Evolutionary conservation across 2,329 filamentous ascomycete genomes (phyloP), one percentile per base, ranked within the genome.

Genomic region (Tolypocladium paradoxum): DNA sequence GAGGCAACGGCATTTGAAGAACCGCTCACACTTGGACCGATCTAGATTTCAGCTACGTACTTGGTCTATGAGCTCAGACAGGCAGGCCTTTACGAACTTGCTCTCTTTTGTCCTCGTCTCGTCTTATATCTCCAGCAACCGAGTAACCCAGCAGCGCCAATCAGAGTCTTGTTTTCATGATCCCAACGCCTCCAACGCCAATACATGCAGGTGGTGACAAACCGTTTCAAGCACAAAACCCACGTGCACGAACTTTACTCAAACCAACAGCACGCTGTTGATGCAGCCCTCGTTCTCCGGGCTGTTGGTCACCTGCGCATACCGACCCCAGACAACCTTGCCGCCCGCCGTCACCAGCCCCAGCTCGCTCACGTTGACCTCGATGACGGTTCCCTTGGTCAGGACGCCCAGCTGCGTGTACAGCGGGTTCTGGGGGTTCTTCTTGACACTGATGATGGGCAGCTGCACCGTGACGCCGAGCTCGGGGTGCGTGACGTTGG

Each of bases 361-460:
- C 57, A 97, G 72, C 68, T 99, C 93, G 53, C 82, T 87, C 33
- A 96, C 90, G 67, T 99, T 96, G 63, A 97, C 90, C 72, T 97
- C 92, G 64, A 92, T 83, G 49, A 77, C 68, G 0, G 73, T 92
- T 58, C 89, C 89, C 72, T 90, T 90, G 48, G 88, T 92, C 64
- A 96, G 70, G 3, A 96, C 91, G 56, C 92, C 92, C 6, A 97
- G 76, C 65, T 96, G 90, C 0, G 92, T 96, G 72, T 96, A 96
- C 66, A 95, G 78, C 0, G 89, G 88, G 67, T 90, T 90, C 72
- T 90, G 87, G 2, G 89, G 89, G 71, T 77, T 76, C 73, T 81
- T 81, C 73, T 81, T 80, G 62, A 81, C 77, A 48, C 78, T 77
- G 52, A 90, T 77, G 56, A 92, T 90, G 43, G 87, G 87, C 51